phyloP scores from a whole-genome alignment of 2,329 filamentous ascomycete species.

The Botrytis cinerea region DNA sequence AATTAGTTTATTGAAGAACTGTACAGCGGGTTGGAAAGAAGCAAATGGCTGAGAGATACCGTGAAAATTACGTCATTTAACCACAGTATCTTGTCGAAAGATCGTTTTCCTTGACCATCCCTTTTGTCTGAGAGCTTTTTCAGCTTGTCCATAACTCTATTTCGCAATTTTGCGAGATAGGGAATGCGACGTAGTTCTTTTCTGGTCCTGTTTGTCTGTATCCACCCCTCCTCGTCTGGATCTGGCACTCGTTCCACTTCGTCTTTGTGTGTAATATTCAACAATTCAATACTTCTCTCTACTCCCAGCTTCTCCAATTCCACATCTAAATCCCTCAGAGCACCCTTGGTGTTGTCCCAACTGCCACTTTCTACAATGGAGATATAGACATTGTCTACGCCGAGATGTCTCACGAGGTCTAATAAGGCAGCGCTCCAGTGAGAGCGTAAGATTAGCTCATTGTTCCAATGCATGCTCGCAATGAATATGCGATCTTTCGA shows the following conservation, averaged over 20 bases:
- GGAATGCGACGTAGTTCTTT: conserved; percentile 66
- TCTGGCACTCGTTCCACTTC: conserved; percentile 47
- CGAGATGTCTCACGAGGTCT: conserved; percentile 56
- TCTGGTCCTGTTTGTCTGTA: conserved; percentile 54
- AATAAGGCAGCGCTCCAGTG: conserved; percentile 65
- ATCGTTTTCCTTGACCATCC: conserved; percentile 30
- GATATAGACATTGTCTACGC: conserved; percentile 65
- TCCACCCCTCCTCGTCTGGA: conserved; percentile 49
- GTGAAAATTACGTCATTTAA: conserved; percentile 65
- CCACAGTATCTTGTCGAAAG: conserved; percentile 60
- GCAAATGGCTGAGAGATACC: conserved; percentile 41
- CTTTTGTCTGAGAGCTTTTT: conserved; percentile 46
- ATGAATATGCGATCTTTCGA: conserved; percentile 56
- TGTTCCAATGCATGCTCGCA: conserved; percentile 69
- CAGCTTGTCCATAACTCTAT: conserved; percentile 62
- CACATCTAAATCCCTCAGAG: conserved; percentile 57
- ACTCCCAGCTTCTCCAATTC: conserved; percentile 55
- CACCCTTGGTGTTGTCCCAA: conserved; percentile 67
- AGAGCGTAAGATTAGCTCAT: conserved; percentile 56
- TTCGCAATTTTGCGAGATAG: conserved; percentile 65
- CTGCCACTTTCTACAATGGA: conserved; percentile 69
- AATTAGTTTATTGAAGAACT: not conserved
- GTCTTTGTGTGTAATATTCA: conserved; percentile 56
- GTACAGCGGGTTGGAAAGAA: not conserved
- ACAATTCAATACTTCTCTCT: conserved; percentile 54